Evolutionary conservation across 306 rosid genomes (phyloP).

Genomic region (Rubus idaeus): DNA sequence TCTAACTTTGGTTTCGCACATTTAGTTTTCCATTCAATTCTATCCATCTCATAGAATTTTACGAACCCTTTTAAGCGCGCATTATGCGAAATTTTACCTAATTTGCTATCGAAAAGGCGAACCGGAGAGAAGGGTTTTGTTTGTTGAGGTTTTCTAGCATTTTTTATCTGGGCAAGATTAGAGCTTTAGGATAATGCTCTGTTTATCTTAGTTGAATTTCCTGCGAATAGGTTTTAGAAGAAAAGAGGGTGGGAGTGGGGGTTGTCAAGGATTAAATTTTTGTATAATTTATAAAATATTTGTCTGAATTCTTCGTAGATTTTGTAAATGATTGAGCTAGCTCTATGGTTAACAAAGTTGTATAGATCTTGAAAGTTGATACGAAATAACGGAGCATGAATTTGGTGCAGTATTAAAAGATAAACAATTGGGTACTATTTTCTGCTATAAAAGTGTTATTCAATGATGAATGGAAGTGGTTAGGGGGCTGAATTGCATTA

Average conservation of each 20-base stretch:
- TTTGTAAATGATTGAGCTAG: constrained; percentile 3
- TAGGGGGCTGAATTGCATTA: not conserved
- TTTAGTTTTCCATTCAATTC: not conserved
- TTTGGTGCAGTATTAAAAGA: not conserved
- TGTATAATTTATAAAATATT: not conserved
- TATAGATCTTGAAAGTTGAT: not conserved
- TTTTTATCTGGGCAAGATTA: not conserved
- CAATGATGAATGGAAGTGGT: not conserved
- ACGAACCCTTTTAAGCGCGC: not conserved
- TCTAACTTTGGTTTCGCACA: not conserved
- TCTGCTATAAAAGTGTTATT: not conserved
- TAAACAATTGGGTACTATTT: not conserved
- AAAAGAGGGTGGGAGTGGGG: not conserved
- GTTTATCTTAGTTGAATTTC: not conserved
- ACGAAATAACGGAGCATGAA: not conserved
- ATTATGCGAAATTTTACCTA: not conserved
- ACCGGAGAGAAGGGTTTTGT: not conserved
- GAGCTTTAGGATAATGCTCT: not conserved
- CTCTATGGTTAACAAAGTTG: not conserved
- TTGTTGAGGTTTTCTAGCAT: not conserved
- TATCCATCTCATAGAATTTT: not conserved
- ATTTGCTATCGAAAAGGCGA: not conserved
- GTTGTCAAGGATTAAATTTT: not conserved
- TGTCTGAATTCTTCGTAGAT: not conserved
- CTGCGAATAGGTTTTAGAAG: not conserved